A percentile compares a stretch with the other conserved stretches of the same genome.
Evolutionary conservation across 169 alveolate species (phyloP).

Genomic region (Plasmodium knowlesi): DNA sequence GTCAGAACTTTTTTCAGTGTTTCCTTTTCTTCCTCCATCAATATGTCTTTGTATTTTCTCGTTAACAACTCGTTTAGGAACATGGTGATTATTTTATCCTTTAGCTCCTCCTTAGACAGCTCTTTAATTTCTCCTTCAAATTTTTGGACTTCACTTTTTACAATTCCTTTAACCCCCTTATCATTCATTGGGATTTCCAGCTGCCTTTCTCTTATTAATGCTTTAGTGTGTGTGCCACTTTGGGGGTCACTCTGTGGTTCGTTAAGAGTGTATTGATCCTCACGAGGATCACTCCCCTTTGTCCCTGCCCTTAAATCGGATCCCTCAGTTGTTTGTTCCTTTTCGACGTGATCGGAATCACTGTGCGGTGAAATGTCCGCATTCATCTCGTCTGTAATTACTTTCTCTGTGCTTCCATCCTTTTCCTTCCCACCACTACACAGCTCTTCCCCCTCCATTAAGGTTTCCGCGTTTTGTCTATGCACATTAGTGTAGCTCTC

Average conservation of each 20-base stretch:
- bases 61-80: constrained; percentile 27
- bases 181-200: not conserved
- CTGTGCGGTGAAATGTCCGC: not conserved
- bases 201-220: not conserved
- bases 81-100: constrained; percentile 33
- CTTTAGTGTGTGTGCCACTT: not conserved
- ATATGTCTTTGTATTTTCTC: constrained; percentile 36
- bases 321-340: not conserved
- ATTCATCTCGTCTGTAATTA: not conserved
- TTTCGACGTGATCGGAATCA: not conserved
- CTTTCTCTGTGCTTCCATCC: not conserved
- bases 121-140: constrained; percentile 6
- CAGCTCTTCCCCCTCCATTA: not conserved
- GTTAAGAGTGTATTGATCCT: not conserved
- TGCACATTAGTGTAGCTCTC: not conserved
- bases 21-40: constrained; percentile 66
- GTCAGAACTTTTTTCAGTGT: constrained; percentile 17
- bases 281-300: not conserved
- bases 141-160: constrained; percentile 13
- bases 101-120: constrained; percentile 30
- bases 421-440: not conserved
- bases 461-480: not conserved
- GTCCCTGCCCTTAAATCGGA: not conserved
- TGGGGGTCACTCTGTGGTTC: not conserved
- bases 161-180: not conserved